Percentiles rank a stretch among this genome's conserved stretches.
phyloP scores from a whole-genome alignment of 2,329 filamentous ascomycete genomes.

The Colletotrichum sansevieriae region DNA sequence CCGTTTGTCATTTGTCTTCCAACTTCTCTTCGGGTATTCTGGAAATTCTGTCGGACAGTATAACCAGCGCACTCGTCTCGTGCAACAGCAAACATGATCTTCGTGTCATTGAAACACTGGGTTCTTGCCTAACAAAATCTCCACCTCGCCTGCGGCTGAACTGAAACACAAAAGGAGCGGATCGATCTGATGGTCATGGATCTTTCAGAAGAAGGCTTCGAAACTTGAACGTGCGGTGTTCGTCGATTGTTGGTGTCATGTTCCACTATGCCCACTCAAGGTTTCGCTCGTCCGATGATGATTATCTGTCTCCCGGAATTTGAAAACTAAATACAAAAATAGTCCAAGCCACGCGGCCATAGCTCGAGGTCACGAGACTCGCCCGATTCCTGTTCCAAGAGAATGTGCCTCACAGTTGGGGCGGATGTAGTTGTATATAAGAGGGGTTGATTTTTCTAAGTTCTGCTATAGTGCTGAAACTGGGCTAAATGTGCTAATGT shows the following conservation, averaged over 20 bases:
- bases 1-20: neutral
- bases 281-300: slow-evolving; percentile 29
- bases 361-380: slow-evolving; percentile 14
- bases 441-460: too few species aligned
- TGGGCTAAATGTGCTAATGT: too few species aligned
- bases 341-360: slow-evolving; percentile 3
- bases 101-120: slow-evolving; percentile 28
- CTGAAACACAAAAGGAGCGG: neutral
- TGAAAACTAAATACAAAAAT: neutral
- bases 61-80: neutral
- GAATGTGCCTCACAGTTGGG: too few species aligned
- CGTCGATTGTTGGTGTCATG: neutral
- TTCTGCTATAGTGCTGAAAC: too few species aligned
- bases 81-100: neutral
- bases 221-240: neutral
- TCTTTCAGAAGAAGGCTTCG: neutral
- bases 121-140: slow-evolving; percentile 3
- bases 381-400: too few species aligned
- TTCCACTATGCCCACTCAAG: neutral
- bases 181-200: neutral
- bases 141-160: neutral
- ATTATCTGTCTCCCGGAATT: slow-evolving; percentile 20
- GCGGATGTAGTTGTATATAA: too few species aligned
- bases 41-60: too few species aligned
- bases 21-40: too few species aligned